A percentile compares a stretch with the other conserved stretches of the same genome.
Evolutionary conservation across 257 asterid species (phyloP).

Genomic region (Coffea canephora): DNA sequence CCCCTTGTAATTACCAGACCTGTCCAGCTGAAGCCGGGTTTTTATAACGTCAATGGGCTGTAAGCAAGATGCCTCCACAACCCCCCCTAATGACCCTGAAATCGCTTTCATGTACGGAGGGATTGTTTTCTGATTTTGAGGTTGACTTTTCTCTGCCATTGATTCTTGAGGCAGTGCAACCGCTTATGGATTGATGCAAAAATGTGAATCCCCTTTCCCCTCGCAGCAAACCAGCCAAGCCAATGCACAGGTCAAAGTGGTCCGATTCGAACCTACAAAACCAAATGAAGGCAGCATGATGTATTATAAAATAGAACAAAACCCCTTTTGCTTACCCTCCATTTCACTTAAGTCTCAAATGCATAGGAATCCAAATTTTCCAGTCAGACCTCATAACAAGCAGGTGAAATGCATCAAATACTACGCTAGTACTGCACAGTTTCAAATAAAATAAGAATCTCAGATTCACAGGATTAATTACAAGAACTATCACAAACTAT

Average conservation of each 20-base stretch:
- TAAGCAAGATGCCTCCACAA: conserved; percentile 81
- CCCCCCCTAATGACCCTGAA: conserved; percentile 92
- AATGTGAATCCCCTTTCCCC: background rate
- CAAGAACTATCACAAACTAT: background rate
- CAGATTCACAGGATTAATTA: background rate
- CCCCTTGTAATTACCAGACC: conserved; percentile 77
- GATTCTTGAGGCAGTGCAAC: background rate
- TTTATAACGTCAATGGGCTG: conserved; percentile 97
- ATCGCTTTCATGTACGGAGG: conserved; percentile 92
- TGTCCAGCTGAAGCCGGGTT: conserved; percentile 95
- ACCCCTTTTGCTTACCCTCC: background rate
- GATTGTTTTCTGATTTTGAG: conserved; percentile 34
- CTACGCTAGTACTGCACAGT: background rate
- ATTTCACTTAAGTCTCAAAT: background rate
- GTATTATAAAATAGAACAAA: background rate
- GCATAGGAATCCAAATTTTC: background rate
- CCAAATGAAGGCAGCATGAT: background rate
- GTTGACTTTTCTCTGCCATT: conserved; percentile 48
- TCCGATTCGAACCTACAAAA: background rate
- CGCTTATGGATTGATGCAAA: background rate
- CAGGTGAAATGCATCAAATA: background rate
- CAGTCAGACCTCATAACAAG: background rate
- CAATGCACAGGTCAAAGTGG: background rate
- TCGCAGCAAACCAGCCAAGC: background rate
- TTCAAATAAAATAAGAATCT: background rate